Conservation (phyloP, 768 basidiomycete species). For the Mycena venus region DNA sequence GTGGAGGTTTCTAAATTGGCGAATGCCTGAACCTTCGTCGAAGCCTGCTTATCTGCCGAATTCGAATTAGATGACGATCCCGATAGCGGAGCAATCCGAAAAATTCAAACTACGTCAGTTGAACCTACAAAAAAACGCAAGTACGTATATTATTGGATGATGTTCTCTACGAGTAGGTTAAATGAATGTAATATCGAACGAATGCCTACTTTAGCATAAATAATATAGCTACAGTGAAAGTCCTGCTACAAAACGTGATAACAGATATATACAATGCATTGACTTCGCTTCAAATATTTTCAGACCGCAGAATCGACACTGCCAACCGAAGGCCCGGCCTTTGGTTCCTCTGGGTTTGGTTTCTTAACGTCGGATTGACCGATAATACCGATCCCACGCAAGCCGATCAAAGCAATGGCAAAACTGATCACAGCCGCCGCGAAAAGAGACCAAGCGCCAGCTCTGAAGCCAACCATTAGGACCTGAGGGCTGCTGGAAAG, state of each 20-base stretch:
- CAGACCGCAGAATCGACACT: neutral
- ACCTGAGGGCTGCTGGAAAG: neutral
- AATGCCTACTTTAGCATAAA: neutral
- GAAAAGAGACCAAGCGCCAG: neutral
- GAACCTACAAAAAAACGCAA: neutral
- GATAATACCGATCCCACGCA: slow-evolving; percentile 30
- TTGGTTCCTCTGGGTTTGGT: neutral
- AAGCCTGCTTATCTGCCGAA: no score
- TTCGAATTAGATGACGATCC: no score
- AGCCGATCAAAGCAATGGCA: slow-evolving; percentile 17
- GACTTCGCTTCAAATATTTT: neutral
- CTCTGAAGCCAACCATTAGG: slow-evolving; percentile 14
- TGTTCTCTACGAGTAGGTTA: neutral
- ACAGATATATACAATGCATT: neutral
- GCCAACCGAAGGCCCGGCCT: neutral
- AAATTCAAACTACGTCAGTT: neutral
- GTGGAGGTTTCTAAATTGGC: no score
- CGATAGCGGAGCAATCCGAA: neutral
- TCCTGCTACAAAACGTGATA: neutral
- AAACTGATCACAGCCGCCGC: slow-evolving; percentile 17
- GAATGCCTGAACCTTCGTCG: no score
- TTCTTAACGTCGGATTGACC: neutral
- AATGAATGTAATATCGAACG: neutral
- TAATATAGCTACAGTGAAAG: neutral
- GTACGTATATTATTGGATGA: neutral